Base-by-base conservation (phyloP, 2,329 filamentous ascomycete species). In the Fusarium setosum region DNA sequence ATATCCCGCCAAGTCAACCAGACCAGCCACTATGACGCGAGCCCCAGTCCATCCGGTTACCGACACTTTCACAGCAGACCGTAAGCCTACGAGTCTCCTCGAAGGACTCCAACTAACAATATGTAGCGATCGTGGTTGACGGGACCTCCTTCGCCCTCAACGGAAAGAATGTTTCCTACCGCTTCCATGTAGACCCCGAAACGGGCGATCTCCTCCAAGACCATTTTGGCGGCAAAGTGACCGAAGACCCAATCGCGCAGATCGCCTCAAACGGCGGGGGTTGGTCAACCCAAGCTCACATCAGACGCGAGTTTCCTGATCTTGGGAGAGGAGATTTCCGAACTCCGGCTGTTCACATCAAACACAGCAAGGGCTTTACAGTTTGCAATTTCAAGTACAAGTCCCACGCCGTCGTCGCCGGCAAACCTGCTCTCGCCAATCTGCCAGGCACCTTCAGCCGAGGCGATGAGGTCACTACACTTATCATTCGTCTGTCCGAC, bases 281-380 rank as follows among this genome's bases (percentile, higher is more conserved):
- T 41, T 90, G 88, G 88, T 82, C 32, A 76, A 82, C 29, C 71
- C 80, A 47, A 74, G 83, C 82, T 11, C 86, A 85, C 38, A 72
- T 83, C 15, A 82, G 86, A 15, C 83, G 88, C 24, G 88, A 90
- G 70, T 90, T 89, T 53, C 88, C 88, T 2, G 88, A 91, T 59
- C 77, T 88, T 5, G 88, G 88, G 1, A 82, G 88, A 8, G 88
- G 88, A 15, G 88, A 91, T 69, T 88, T 89, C 64, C 83, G 89
- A 4, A 76, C 84, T 4, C 88, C 88, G 0, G 88, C 88, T 0
- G 81, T 90, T 12, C 83, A 86, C 34, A 87, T 91, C 66, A 80
- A 81, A 52, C 87, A 91, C 67, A 77, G 83, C 2, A 81, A 81
- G 15, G 88, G 88, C 26, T 82, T 86, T 59, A 88, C 86, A 0